phyloP scores from a whole-genome alignment of 306 rosid genomes.

The Albizia julibrissin region DNA sequence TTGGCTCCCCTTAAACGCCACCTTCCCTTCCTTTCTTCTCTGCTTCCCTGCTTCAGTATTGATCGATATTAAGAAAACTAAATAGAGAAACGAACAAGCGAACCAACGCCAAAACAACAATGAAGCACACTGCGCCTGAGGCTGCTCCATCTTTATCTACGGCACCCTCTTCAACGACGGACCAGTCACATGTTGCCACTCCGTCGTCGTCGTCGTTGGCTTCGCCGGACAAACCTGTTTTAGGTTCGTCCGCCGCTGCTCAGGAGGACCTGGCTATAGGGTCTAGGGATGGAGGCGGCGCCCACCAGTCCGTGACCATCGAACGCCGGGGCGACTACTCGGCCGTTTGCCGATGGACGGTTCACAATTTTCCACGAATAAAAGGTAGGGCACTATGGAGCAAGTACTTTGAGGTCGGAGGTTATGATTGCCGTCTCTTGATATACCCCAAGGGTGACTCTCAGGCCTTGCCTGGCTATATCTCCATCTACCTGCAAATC shows the following conservation, averaged over 20 bases:
- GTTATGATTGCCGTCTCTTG: slow-evolving; percentile 93
- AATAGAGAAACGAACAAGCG: not conserved
- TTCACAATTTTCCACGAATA: slow-evolving; percentile 80
- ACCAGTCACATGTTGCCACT: slow-evolving; percentile 62
- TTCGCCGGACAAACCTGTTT: slow-evolving; percentile 40
- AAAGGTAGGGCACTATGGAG: slow-evolving; percentile 98
- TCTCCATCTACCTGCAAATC: slow-evolving; percentile 97
- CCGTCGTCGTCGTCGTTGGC: slow-evolving; percentile 36
- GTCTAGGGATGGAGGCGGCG: slow-evolving; percentile 83
- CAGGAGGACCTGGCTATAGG: slow-evolving; percentile 77
- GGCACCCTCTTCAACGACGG: slow-evolving; percentile 43
- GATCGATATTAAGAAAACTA: not conserved
- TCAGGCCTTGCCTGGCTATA: slow-evolving; percentile 91
- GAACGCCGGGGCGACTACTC: slow-evolving; percentile 89
- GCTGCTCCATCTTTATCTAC: slow-evolving; percentile 76
- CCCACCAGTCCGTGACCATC: slow-evolving; percentile 74
- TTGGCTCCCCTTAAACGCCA: not conserved
- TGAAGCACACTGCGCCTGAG: slow-evolving; percentile 84
- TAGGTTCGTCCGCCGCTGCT: slow-evolving; percentile 59
- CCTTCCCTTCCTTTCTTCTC: not conserved
- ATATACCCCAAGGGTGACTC: slow-evolving; percentile 97
- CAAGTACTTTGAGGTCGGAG: slow-evolving; percentile 99
- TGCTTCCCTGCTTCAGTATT: not conserved
- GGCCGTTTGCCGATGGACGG: slow-evolving; percentile 97
- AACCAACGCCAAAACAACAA: slow-evolving; percentile 31